phyloP scores from a whole-genome alignment of 2,329 filamentous ascomycete species.

The Leptodontidium sp. region DNA sequence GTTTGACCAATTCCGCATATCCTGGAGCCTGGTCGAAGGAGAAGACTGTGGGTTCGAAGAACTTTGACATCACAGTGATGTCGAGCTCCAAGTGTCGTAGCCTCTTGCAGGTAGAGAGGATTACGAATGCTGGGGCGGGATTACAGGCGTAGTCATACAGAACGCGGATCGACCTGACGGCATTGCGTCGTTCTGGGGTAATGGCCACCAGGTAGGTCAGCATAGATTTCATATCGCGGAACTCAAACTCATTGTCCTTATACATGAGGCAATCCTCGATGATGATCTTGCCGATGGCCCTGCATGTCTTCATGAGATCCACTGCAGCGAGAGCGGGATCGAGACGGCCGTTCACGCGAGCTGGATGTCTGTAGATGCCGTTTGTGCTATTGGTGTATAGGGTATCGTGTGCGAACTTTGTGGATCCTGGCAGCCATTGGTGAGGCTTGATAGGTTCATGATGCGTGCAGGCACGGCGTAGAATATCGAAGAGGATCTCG shows the following conservation, averaged over 20 bases:
- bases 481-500: not conserved
- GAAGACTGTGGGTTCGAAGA: not conserved
- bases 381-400: not conserved
- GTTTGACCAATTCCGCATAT: not conserved
- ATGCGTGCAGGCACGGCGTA: not conserved
- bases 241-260: not conserved
- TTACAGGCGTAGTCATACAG: not conserved
- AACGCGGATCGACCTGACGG: not conserved
- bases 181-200: not conserved
- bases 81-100: not conserved
- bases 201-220: slow-evolving; percentile 1
- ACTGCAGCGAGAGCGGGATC: not conserved
- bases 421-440: not conserved
- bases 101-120: not conserved
- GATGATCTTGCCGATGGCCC: not conserved
- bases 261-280: not conserved
- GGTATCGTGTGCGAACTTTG: not conserved
- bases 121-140: not conserved
- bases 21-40: not conserved
- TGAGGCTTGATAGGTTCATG: not conserved
- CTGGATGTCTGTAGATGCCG: not conserved
- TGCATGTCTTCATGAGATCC: not conserved
- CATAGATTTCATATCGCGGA: not conserved
- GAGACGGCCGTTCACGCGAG: not conserved
- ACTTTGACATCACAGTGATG: not conserved